Evolutionary conservation across 2,329 filamentous ascomycete genomes (phyloP).

Genomic region (Zasmidium citrigriseum): DNA sequence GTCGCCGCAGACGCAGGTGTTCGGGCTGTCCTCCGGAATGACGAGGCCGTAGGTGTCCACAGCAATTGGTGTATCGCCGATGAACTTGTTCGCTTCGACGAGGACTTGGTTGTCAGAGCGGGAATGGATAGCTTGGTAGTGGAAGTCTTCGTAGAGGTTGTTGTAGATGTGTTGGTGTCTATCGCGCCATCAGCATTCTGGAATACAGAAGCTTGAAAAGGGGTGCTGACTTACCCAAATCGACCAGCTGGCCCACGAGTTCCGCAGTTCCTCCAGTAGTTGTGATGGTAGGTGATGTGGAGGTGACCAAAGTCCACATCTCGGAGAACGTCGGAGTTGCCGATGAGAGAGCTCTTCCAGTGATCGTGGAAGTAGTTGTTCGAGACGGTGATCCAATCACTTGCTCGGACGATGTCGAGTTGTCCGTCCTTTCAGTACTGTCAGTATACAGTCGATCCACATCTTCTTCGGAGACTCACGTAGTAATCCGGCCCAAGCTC

Average conservation of each 20-base stretch:
- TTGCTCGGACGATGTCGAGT: constrained; percentile 48
- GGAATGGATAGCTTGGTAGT: constrained; percentile 53
- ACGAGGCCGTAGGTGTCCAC: constrained; percentile 57
- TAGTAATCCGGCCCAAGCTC: constrained; percentile 28
- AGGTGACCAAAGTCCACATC: constrained; percentile 47
- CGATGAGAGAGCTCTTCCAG: constrained; percentile 48
- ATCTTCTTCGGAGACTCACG: constrained; percentile 2
- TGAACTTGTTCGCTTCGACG: constrained; percentile 53
- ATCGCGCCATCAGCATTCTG: too few species aligned
- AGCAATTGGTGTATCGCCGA: constrained; percentile 50
- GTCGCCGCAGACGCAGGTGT: constrained; percentile 56
- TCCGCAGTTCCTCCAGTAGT: constrained; percentile 50
- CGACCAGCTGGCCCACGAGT: constrained; percentile 52
- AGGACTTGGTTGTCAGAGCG: constrained; percentile 53
- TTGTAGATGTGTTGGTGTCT: constrained; percentile 51
- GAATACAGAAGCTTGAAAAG: too few species aligned
- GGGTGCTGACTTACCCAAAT: constrained; percentile 44
- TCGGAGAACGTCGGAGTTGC: constrained; percentile 43
- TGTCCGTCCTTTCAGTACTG: constrained; percentile 41
- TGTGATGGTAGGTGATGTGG: constrained; percentile 54
- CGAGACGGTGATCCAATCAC: constrained; percentile 50
- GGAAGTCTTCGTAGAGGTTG: constrained; percentile 51
- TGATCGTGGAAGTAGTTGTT: constrained; percentile 55
- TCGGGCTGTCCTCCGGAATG: constrained; percentile 57
- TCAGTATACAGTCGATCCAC: neutral